A percentile compares a stretch with the other conserved stretches of the same genome.
phyloP scores from a whole-genome alignment of 768 basidiomycete species.

The Leccinum longicurvipes region DNA sequence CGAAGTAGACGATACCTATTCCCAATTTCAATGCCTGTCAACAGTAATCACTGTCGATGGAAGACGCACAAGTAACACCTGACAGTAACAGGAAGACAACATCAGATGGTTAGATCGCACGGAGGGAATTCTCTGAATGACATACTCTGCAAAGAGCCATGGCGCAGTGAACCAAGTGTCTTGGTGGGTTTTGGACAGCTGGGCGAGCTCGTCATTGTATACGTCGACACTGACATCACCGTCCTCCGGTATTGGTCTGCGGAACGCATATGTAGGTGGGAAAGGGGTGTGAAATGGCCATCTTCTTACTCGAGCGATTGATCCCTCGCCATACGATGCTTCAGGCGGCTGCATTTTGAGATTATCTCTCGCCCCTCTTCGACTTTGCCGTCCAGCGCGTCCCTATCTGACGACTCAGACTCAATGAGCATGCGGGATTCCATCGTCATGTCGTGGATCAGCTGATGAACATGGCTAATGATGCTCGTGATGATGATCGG shows the following conservation, averaged over 20 bases:
- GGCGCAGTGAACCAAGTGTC: constrained; percentile 90
- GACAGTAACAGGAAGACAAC: neutral
- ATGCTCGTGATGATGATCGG: constrained; percentile 79
- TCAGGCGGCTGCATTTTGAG: constrained; percentile 67
- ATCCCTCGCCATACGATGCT: constrained; percentile 87
- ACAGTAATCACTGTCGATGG: neutral
- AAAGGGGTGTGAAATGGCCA: neutral
- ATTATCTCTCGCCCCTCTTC: constrained; percentile 81
- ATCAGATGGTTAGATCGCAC: neutral
- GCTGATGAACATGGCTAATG: constrained; percentile 70
- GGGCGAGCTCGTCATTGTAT: constrained; percentile 75
- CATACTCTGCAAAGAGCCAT: constrained; percentile 96
- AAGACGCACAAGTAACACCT: constrained; percentile 71
- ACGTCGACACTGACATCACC: constrained; percentile 62
- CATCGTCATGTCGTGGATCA: constrained; percentile 60
- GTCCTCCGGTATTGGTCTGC: constrained; percentile 70
- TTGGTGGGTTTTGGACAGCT: constrained; percentile 42
- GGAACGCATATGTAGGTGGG: neutral
- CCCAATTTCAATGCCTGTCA: neutral
- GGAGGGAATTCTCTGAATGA: constrained; percentile 2
- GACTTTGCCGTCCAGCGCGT: constrained; percentile 41
- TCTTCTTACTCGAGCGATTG: constrained; percentile 57
- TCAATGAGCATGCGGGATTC: constrained; percentile 27
- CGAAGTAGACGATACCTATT: constrained; percentile 80
- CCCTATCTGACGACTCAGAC: neutral